Base-by-base conservation (phyloP, 1,284 basidiomycete genomes). In the Moesziomyces aphidis region DNA sequence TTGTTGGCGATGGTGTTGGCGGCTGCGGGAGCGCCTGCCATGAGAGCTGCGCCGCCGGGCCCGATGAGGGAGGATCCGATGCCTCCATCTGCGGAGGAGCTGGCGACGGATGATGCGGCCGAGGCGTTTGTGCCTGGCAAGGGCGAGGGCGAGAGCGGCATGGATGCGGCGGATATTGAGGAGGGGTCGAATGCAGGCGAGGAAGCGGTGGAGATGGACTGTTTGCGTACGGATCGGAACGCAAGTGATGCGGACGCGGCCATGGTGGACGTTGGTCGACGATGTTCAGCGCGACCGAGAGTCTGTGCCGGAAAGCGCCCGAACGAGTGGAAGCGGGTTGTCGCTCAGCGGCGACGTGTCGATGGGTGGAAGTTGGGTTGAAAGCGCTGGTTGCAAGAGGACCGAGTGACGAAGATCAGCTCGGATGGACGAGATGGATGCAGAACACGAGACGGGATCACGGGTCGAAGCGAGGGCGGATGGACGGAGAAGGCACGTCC, bases 1-100 rank as follows among this genome's bases (percentile, higher is more conserved):
- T 78, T 77, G 73, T 81, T 81, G 52, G 69, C 75, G 28, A 81
- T 75, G 21, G 75, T 78, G 61, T 81, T 81, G 34, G 80, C 80
- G 2, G 80, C 78, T 21, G 58, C 49, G n/a, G 80, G 80, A 7
- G 78, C 80, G 44, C 78, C 78, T 7, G 71, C 64, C 70, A 72
- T 75, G 43, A 77, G 58, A 2, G 61, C 43, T 17, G 76, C 76
- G 28, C 76, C 78, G 2, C 76, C 78, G 13, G 78, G 78, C 1
- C 77, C 77, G 43, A 78, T 69, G 23, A 76, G 50, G 52, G 73
- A 69, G 21, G 71, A 47, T 36, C 76, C 79, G 26, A 78, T 77
- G 52, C 79, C 77, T 42, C 79, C 79, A 55, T 81, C 78, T 5
- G 74, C 56, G 8, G 73, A 42, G 5, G 39, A 66, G 61, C 60